Evolutionary conservation across 306 rosid genomes (phyloP).

Genomic region (Cyamopsis tetragonoloba): DNA sequence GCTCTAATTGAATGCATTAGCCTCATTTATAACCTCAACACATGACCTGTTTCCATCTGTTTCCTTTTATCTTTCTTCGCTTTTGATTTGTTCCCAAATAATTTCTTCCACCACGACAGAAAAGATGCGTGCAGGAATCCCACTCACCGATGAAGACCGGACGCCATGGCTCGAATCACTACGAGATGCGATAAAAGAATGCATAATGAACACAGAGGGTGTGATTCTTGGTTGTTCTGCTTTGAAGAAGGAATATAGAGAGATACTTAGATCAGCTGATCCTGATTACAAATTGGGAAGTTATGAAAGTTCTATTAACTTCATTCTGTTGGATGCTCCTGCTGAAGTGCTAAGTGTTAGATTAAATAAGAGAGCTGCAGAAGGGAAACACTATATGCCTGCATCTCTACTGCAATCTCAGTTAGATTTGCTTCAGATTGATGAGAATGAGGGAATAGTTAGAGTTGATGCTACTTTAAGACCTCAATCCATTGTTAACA

Average conservation of each 20-base stretch:
- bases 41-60: neutral
- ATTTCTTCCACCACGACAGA: conserved; percentile 35
- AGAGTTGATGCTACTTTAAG: conserved; percentile 60
- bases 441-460: conserved; percentile 54
- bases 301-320: conserved; percentile 43
- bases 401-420: conserved; percentile 76
- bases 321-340: conserved; percentile 65
- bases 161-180: conserved; percentile 81
- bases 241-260: conserved; percentile 61
- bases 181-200: conserved; percentile 33
- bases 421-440: conserved; percentile 62
- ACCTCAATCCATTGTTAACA: conserved; percentile 38
- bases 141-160: conserved; percentile 73
- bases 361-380: conserved; percentile 52
- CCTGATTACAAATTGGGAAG: conserved; percentile 44
- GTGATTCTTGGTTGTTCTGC: conserved; percentile 80
- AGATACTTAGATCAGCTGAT: conserved; percentile 67
- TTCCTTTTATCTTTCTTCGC: neutral
- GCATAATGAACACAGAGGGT: conserved; percentile 24
- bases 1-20: neutral
- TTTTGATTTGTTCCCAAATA: neutral
- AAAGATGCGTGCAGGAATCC: conserved; percentile 71
- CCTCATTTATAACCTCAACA: neutral
- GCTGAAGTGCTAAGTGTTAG: conserved; percentile 57
- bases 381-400: conserved; percentile 88